These are phyloP conservation scores for Naganishia vaughanmartiniae DNA, from an alignment of 768 basidiomycete species.

Conservation along the genomic window DNA sequence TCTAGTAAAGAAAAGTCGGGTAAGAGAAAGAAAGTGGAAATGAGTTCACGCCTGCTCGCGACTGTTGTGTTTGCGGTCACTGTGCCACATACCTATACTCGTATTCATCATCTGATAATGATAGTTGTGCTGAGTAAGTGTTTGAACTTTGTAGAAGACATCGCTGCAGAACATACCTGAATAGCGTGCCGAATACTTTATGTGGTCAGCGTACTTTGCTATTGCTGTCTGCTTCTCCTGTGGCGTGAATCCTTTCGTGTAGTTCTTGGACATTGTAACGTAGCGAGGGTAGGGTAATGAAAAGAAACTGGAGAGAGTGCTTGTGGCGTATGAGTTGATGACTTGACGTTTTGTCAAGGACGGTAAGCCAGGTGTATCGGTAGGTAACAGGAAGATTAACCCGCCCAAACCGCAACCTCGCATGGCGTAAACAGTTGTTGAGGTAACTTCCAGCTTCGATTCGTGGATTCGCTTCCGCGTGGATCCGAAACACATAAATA, in stretches of 20 bases:
- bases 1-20: background rate
- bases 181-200: slow-evolving; percentile 31
- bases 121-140: background rate
- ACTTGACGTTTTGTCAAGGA: background rate
- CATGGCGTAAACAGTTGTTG: slow-evolving; percentile 9
- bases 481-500: slow-evolving; percentile 18
- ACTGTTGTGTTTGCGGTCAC: background rate
- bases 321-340: too few relatives aligned
- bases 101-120: slow-evolving; percentile 26
- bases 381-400: too few relatives aligned
- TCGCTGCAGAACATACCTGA: slow-evolving; percentile 25
- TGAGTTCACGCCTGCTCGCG: background rate
- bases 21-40: background rate
- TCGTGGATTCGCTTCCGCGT: slow-evolving; percentile 3
- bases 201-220: slow-evolving; percentile 31
- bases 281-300: background rate
- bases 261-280: slow-evolving; percentile 24
- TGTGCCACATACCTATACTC: slow-evolving; percentile 31
- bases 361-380: background rate
- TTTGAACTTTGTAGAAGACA: background rate
- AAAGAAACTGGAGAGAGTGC: background rate
- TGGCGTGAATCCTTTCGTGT: slow-evolving; percentile 21
- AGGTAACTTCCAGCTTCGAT: background rate
- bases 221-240: slow-evolving; percentile 32
- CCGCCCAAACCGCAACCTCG: background rate